Evolutionary conservation across 1,284 basidiomycete genomes (phyloP), one percentile per base, ranked within the genome.

Genomic region (Microbotryomycetes sp.): DNA sequence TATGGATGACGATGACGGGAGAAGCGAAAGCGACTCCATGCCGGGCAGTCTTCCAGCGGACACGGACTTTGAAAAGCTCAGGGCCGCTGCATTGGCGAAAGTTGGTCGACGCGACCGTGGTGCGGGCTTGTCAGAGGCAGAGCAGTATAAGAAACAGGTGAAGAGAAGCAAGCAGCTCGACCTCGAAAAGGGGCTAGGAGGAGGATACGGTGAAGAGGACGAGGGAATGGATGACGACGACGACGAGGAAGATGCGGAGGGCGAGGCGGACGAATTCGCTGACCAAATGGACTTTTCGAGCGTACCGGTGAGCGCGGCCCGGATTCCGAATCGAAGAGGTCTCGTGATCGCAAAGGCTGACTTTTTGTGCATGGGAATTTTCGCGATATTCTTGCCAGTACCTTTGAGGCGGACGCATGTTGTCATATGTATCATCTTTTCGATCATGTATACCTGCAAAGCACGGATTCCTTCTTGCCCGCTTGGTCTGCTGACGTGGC

Each of bases 1-100:
- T 9, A 63, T 57, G 5, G 58, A 69, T 2, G 57, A 64, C 11
- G 64, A 60, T 7, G 47, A 58, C 16, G 47, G 57, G 41, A 45
- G 65, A 35, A 52, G 65, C 56, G 56, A 69, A 24, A 47, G 61
- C 52, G 46, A 62, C 58, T 61, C 69, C 52, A 68, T 69, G 72
- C 73, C 70, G 6, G 74, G 70, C 49, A 72, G 61, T 46, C 66
- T 70, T 31, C 74, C 67, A 46, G 68, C 65, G 52, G 67, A 70
- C 30, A 66, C 62, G 30, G 68, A 69, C 48, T 69, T 71, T 35
- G 66, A 68, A 27, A 59, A 56, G 47, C 60, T 62, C 47, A 52
- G 64, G 24, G 54, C 61, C 9, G 30, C 41, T n/a, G 54, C 56
- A 29, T 52, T 27, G 52, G 47, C 49, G 41, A 62, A 61, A 53